Evolutionary conservation across 768 basidiomycete species (phyloP).

Genomic region (Boletus rubescentipes): DNA sequence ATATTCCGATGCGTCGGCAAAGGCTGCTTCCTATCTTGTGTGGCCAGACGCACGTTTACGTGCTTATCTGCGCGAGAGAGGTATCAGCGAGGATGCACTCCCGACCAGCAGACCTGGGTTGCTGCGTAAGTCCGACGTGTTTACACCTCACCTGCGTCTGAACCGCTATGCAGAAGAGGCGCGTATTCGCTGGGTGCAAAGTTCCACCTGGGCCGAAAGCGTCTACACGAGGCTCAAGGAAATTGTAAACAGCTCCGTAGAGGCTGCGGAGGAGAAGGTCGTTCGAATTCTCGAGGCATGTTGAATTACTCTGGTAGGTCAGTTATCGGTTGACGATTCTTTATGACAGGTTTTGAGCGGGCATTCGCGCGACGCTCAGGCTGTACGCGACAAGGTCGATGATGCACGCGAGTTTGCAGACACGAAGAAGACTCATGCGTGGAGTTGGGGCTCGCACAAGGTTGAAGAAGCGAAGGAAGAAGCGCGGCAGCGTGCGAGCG

Average conservation of each 20-base stretch:
- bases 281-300: slow-evolving; percentile 40
- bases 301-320: neutral
- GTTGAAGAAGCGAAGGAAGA: slow-evolving; percentile 27
- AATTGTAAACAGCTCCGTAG: slow-evolving; percentile 63
- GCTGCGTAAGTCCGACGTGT: slow-evolving; percentile 51
- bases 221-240: slow-evolving; percentile 63
- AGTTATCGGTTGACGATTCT: neutral
- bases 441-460: slow-evolving; percentile 23
- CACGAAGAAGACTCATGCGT: slow-evolving; percentile 16
- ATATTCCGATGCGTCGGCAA: slow-evolving; percentile 47
- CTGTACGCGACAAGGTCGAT: slow-evolving; percentile 31
- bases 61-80: slow-evolving; percentile 80
- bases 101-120: slow-evolving; percentile 71
- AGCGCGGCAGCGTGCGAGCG: slow-evolving; percentile 20
- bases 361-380: slow-evolving; percentile 19
- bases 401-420: slow-evolving; percentile 22
- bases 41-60: slow-evolving; percentile 95
- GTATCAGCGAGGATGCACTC: slow-evolving; percentile 66
- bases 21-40: slow-evolving; percentile 65
- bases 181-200: slow-evolving; percentile 77
- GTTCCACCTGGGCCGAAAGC: slow-evolving; percentile 53
- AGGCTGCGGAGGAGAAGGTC: slow-evolving; percentile 78
- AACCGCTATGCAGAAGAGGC: slow-evolving; percentile 54
- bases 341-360: slow-evolving; percentile 41
- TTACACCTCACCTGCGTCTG: neutral